Base-by-base conservation (phyloP, 163 green algal species). In the Coccomyxa subellipsoidea region DNA sequence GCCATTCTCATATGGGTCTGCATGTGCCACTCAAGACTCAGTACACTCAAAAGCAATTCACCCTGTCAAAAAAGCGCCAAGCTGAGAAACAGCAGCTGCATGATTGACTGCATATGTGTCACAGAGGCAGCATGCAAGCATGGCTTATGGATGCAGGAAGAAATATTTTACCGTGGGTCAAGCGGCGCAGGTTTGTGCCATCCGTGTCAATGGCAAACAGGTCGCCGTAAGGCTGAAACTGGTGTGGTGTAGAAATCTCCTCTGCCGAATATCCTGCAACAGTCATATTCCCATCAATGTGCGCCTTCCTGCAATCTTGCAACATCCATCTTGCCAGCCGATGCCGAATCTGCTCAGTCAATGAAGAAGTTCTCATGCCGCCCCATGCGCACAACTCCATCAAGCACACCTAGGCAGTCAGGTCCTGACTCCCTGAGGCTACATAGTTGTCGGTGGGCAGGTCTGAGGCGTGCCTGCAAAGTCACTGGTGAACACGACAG, bases 221-320 rank as follows among this genome's bases (percentile, higher is more conserved):
- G 70, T 77, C 70, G 70, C 70, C 70, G 5, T 77, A 77, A 0
- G 70, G 70, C 70, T 77, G 70, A 34, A 77, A 77, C 32, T 77
- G 32, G 32, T 47, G 34, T 3, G 70, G 70, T 9, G 32, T 38
- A 27, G 70, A 38, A 25, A 77, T 40, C 70, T 77, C 32, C 34
- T 77, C 70, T 0, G 70, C 70, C 27, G 70, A 77, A 32, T 77
- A 77, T 9, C 66, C 66, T 73, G 66, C 66, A 23, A 35, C 29
- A 35, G n/a, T 23, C 47, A 59, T 59, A 59, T 59, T 59, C 15
- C 21, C 47, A 59, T 59, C 47, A 59, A n/a, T n/a, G n/a, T n/a
- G n/a, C n/a, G n/a, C n/a, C n/a, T n/a, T n/a, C n/a, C n/a, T n/a
- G n/a, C n/a, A n/a, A n/a, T 7, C 47, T 59, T 59, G 47, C 47